These are phyloP conservation scores for Nitzschia palea DNA, from an alignment of 108 stramenopile species.

Conservation along the genomic window DNA sequence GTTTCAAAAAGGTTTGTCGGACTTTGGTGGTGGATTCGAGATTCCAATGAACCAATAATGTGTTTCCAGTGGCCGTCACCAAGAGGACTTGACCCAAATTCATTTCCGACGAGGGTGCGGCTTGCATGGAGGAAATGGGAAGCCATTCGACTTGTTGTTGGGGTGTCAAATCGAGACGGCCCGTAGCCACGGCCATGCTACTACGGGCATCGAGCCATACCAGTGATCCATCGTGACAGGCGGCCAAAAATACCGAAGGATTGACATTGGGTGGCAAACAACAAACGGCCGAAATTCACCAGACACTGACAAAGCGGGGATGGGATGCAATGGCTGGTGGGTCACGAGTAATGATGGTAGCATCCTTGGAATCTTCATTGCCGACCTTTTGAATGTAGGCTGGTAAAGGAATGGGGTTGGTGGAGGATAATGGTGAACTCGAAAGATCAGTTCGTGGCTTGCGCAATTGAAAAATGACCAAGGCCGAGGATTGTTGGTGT, in stretches of 20 bases:
- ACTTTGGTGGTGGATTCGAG: constrained; percentile 9
- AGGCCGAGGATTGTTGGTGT: constrained; percentile 4
- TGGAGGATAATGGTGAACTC: neutral
- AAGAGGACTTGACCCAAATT: constrained; percentile 6
- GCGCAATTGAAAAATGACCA: constrained; percentile 34
- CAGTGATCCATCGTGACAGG: constrained; percentile 28
- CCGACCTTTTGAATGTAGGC: constrained; percentile 11
- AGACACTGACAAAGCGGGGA: constrained; percentile 22
- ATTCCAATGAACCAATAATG: constrained; percentile 3
- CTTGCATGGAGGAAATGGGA: neutral
- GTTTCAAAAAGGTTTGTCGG: constrained; percentile 12
- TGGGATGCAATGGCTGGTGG: constrained; percentile 29
- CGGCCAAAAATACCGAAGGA: constrained; percentile 24
- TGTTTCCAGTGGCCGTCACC: constrained; percentile 12
- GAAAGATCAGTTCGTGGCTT: constrained; percentile 13
- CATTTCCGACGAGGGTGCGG: constrained; percentile 8
- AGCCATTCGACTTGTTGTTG: neutral
- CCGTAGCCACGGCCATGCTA: constrained; percentile 12
- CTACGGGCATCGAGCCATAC: constrained; percentile 29
- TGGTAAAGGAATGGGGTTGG: constrained; percentile 24
- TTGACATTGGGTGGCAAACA: constrained; percentile 1
- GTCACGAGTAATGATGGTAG: neutral
- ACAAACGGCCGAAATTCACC: constrained; percentile 26
- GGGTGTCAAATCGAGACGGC: neutral
- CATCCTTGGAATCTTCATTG: neutral